A percentile compares a stretch with the other conserved stretches of the same genome.
phyloP scores from a whole-genome alignment of 2,329 filamentous ascomycete species.

The Fusarium cicatricum region DNA sequence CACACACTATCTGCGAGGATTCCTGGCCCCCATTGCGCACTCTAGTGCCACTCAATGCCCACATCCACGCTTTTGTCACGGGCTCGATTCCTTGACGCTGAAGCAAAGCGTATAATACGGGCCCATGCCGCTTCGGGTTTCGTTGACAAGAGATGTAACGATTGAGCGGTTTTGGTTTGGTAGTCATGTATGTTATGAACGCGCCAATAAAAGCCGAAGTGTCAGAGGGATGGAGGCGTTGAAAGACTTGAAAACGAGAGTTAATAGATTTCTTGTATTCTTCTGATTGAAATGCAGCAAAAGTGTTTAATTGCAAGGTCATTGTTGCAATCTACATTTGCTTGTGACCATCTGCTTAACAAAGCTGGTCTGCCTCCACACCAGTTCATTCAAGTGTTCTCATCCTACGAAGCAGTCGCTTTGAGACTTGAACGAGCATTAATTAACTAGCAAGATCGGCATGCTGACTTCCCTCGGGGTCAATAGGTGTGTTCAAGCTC shows the following conservation, averaged over 20 bases:
- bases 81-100: not conserved
- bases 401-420: too few species aligned
- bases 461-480: too few species aligned
- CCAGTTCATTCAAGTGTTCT: too few species aligned
- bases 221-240: conserved; percentile 20
- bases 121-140: not conserved
- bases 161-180: conserved; percentile 5
- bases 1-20: conserved; percentile 8
- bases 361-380: too few species aligned
- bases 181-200: conserved; percentile 11
- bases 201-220: conserved; percentile 18
- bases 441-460: too few species aligned
- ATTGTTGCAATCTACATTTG: too few species aligned
- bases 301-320: too few species aligned
- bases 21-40: conserved; percentile 6
- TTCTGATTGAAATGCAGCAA: not conserved
- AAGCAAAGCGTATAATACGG: not conserved
- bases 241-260: conserved; percentile 34
- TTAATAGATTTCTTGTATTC: conserved; percentile 40
- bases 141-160: conserved; percentile 13
- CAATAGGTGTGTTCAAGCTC: too few species aligned
- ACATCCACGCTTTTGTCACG: not conserved
- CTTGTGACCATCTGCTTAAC: too few species aligned
- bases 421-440: too few species aligned
- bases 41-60: not conserved